A percentile compares a stretch with the other conserved stretches of the same genome.
Conservation (phyloP, 2,329 filamentous ascomycete species). For the Pestalotiopsis sp. region DNA sequence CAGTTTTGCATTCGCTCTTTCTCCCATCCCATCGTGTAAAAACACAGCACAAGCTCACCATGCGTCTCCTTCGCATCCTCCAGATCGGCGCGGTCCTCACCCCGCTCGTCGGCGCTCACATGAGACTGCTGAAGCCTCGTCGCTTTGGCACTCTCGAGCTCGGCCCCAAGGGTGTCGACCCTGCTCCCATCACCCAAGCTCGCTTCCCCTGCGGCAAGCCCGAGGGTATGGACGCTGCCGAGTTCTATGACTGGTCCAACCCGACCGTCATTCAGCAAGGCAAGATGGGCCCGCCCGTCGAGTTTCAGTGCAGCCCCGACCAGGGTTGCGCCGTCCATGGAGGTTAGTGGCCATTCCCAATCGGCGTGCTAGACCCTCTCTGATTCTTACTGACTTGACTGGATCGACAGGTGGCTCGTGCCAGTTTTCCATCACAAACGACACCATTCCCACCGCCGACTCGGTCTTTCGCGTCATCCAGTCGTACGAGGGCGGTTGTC, state of each 20-base stretch:
- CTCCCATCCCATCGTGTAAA: too few species aligned
- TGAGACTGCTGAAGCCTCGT: background rate
- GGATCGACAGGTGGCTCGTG: constrained; percentile 64
- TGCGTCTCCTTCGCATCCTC: background rate
- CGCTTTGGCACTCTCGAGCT: background rate
- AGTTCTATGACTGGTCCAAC: background rate
- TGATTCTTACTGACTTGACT: background rate
- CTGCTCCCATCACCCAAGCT: background rate
- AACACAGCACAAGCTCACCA: background rate
- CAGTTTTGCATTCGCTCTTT: too few species aligned
- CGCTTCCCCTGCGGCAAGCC: background rate
- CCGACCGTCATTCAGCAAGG: background rate
- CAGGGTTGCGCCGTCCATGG: background rate
- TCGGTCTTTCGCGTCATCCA: constrained; percentile 72
- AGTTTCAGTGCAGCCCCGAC: background rate
- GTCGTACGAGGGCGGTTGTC: constrained; percentile 72
- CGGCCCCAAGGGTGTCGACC: too few species aligned
- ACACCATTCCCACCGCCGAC: constrained; percentile 50
- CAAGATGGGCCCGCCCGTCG: background rate
- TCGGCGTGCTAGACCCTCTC: background rate
- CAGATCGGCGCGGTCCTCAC: background rate
- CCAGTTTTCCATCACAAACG: constrained; percentile 69
- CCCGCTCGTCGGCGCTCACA: background rate
- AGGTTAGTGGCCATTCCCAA: background rate
- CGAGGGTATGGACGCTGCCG: background rate